Evolutionary conservation across 257 asterid species (phyloP).

Genomic region (Solanum chaucha): DNA sequence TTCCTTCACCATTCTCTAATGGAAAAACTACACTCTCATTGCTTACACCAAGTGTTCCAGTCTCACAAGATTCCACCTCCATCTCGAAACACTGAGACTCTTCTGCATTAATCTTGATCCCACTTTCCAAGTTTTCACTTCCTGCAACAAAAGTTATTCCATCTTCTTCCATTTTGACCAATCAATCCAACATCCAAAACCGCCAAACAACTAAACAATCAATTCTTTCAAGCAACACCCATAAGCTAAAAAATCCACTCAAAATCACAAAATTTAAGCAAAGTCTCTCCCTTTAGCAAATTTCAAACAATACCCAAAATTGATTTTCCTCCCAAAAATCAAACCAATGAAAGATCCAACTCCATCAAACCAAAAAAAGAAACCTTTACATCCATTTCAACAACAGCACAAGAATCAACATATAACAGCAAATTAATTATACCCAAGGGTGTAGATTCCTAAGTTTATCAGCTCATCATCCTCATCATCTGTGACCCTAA

Average conservation of each 20-base stretch:
- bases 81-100: constrained; percentile 43
- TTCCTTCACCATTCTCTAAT: constrained; percentile 41
- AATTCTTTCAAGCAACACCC: neutral
- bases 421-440: neutral
- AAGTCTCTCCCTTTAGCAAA: neutral
- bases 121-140: neutral
- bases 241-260: neutral
- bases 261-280: neutral
- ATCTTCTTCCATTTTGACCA: constrained; percentile 17
- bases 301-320: neutral
- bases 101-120: constrained; percentile 1
- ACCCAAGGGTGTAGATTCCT: neutral
- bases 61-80: constrained; percentile 41
- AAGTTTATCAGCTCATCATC: neutral
- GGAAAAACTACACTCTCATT: constrained; percentile 13
- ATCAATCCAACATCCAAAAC: constrained; percentile 2
- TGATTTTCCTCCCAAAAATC: neutral
- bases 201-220: neutral
- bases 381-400: neutral
- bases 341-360: neutral
- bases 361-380: neutral
- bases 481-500: neutral
- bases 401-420: neutral
- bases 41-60: neutral
- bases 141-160: neutral